Base-by-base conservation (phyloP, 106 monocot genomes). In the Chionographis japonica region DNA sequence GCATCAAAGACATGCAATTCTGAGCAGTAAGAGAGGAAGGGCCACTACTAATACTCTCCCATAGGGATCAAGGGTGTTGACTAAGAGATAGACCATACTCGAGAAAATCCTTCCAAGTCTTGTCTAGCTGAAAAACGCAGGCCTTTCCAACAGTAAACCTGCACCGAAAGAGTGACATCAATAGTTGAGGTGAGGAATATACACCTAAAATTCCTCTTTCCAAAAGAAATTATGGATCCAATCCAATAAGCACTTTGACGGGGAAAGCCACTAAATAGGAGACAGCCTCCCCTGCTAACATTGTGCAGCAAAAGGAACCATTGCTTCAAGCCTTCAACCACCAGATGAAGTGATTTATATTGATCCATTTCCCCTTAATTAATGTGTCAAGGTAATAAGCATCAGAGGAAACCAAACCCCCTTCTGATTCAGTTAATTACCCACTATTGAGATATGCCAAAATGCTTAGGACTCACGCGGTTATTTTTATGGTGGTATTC, bases 61-160 rank as follows among this genome's bases (percentile, higher is more conserved):
- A 37, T 42, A 4, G 10, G 8, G 36, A 64, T 57, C 13, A 13
- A 19, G 11, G 50, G 66, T n/a, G 56, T 5, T 12, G 11, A 27
- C 16, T 20, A 4, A 65, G 49, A 17, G 19, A 13, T 40, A 15
- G 2, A 51, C 11, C 60, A 71, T 85, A 92, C 95, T 67, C 88
- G 75, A 75, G 87, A 93, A 74, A 98, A 98, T 57, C 90, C 83
- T 72, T 98, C 98, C 78, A 98, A 69, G 50, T 98, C 98, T 72
- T 98, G 98, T 60, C 81, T 78, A 41, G 98, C 89, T 54, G 93
- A 85, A 73, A 93, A 90, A 2, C 93, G 80, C 27, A 98, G 80
- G 12, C 98, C 98, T 79, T 93, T 98, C 98, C 98, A 98, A 68
- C 98, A 93, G 66, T 93, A 98, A 76, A 98, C 95, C 95, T 95